These are phyloP conservation scores for Aspergillus fumigatus DNA, from an alignment of 2,329 filamentous ascomycete genomes.

Conservation along the genomic window DNA sequence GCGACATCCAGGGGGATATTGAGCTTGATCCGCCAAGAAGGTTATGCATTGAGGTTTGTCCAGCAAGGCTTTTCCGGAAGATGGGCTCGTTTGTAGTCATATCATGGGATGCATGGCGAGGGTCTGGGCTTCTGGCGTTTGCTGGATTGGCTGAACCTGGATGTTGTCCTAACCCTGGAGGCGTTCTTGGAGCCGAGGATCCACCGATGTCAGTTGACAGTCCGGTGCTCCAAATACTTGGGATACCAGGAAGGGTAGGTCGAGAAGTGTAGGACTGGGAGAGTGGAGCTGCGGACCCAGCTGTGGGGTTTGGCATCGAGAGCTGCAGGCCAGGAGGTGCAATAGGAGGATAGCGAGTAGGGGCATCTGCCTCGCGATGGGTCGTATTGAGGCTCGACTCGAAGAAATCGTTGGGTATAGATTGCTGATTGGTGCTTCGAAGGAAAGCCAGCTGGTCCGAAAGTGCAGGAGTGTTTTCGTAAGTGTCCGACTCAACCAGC, in stretches of 20 bases:
- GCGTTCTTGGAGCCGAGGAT: slow-evolving; percentile 34
- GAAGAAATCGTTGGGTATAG: slow-evolving; percentile 22
- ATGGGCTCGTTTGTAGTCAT: slow-evolving; percentile 23
- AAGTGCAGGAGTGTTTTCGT: slow-evolving; percentile 28
- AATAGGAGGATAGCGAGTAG: slow-evolving; percentile 24
- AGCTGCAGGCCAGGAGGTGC: slow-evolving; percentile 32
- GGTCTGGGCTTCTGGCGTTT: slow-evolving; percentile 11
- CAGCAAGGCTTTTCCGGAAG: slow-evolving; percentile 24
- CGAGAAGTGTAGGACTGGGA: slow-evolving; percentile 31
- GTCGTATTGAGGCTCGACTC: slow-evolving; percentile 16
- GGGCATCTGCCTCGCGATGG: slow-evolving; percentile 19
- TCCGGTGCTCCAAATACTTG: slow-evolving; percentile 43
- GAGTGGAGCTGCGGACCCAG: slow-evolving; percentile 17
- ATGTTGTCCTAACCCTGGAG: slow-evolving; percentile 31
- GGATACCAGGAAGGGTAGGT: slow-evolving; percentile 29
- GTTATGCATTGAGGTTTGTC: slow-evolving; percentile 20
- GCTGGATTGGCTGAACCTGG: slow-evolving; percentile 12
- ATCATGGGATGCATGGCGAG: slow-evolving; percentile 22
- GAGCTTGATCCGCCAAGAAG: slow-evolving; percentile 17
- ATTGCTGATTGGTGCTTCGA: slow-evolving; percentile 15
- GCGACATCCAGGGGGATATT: slow-evolving; percentile 23
- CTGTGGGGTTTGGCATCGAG: slow-evolving; percentile 16
- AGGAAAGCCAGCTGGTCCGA: slow-evolving; percentile 26
- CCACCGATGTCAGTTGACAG: slow-evolving; percentile 44
- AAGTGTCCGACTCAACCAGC: slow-evolving; percentile 38